phyloP scores from a whole-genome alignment of 345 rosid species.

The Eucalyptus marginata region DNA sequence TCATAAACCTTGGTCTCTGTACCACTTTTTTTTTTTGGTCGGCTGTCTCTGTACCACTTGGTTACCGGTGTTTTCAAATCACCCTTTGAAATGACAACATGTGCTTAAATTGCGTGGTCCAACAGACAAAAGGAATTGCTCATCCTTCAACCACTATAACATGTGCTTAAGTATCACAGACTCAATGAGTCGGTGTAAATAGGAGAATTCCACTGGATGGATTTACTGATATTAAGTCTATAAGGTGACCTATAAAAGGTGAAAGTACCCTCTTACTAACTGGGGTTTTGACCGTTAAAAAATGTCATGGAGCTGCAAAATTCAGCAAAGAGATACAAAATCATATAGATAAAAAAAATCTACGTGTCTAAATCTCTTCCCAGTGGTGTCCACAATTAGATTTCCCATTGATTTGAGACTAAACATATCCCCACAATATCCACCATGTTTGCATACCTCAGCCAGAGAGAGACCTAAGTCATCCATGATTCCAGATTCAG shows the following conservation, averaged over 20 bases:
- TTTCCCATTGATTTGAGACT: not conserved
- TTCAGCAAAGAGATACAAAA: not conserved
- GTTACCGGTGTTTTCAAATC: not conserved
- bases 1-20: not conserved
- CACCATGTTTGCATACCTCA: conserved; percentile 20
- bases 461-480: conserved; percentile 55
- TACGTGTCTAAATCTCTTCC: not conserved
- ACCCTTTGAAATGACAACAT: not conserved
- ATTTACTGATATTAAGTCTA: not conserved
- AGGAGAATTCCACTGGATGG: not conserved
- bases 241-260: not conserved
- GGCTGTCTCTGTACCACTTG: not conserved
- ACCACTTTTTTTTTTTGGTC: not conserved
- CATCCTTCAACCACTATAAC: not conserved
- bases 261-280: not conserved
- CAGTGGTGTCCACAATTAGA: not conserved
- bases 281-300: not conserved
- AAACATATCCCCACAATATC: not conserved
- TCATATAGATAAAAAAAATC: not conserved
- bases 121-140: not conserved
- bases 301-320: not conserved
- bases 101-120: not conserved
- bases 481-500: conserved; percentile 58
- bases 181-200: not conserved
- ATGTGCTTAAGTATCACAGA: not conserved